Evolutionary conservation across 1,139 yeast species (phyloP).

Genomic region (Magnusiomyces tetraspermus): DNA sequence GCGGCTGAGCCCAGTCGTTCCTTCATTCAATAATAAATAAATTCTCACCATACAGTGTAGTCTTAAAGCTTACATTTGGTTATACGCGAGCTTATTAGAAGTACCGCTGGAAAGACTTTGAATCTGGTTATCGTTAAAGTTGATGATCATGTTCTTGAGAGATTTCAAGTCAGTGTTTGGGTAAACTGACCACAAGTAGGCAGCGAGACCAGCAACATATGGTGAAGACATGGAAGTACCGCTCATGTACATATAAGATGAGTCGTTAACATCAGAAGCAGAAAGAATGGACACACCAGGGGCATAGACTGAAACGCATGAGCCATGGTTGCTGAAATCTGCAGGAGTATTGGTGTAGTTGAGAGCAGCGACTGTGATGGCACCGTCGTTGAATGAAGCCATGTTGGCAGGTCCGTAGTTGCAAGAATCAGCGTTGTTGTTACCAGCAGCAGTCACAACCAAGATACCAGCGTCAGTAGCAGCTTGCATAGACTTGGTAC

Average conservation of each 20-base stretch:
- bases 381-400: slow-evolving; percentile 48
- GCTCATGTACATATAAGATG: slow-evolving; percentile 68
- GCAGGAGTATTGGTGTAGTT: slow-evolving; percentile 61
- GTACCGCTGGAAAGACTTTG: slow-evolving; percentile 17
- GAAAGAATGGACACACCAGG: slow-evolving; percentile 77
- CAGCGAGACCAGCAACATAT: slow-evolving; percentile 61
- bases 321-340: slow-evolving; percentile 48
- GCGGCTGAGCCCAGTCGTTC: no score
- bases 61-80: slow-evolving; percentile 12
- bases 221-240: slow-evolving; percentile 93
- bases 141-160: slow-evolving; percentile 15
- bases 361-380: slow-evolving; percentile 62
- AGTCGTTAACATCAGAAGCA: slow-evolving; percentile 46
- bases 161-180: slow-evolving; percentile 4
- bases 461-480: slow-evolving; percentile 74
- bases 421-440: slow-evolving; percentile 78
- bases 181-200: slow-evolving; percentile 15
- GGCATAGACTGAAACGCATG: slow-evolving; percentile 77
- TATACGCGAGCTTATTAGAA: slow-evolving; percentile 25
- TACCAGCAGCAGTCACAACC: slow-evolving; percentile 86
- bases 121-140: slow-evolving; percentile 21
- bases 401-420: slow-evolving; percentile 67
- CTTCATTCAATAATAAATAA: no score
- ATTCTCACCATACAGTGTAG: no score
- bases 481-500: slow-evolving; percentile 75